Base-by-base conservation (phyloP, 495 filamentous ascomycete genomes). In the Podospora conica region DNA sequence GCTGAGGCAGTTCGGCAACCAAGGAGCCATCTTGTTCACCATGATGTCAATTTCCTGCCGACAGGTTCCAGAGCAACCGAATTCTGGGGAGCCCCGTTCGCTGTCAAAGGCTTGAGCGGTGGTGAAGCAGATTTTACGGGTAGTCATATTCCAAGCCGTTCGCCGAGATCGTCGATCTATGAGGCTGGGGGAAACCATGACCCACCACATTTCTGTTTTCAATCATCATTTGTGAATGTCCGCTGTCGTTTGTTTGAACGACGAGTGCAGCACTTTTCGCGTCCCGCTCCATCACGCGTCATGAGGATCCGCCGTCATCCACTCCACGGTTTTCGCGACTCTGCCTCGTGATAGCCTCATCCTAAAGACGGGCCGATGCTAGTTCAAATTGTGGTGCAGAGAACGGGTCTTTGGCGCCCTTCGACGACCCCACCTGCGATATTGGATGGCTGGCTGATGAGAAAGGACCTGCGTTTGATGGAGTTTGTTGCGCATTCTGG, bases 11-110 rank as follows among this genome's bases (percentile, higher is more conserved):
- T 85, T 92, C 90, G 90, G 89, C 90, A 83, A 78, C 73, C 77
- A 91, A 84, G 91, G 92, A 93, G 91, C 88, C 91, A 91, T 79
- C 76, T 73, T 66, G 61, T 69, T 75, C 68, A 78, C 75, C 77
- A 84, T 92, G 88, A 86, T 91, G 89, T 89, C 85, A 88, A 88
- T 92, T 83, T 91, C 92, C 89, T 83, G 88, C 91, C 90, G 90
- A 96, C 92, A 93, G 88, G 87, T 94, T 87, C 89, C 73, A 96
- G 88, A 96, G 74, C 73, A 85, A 95, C 82, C 73, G 75, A 70
- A 73, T 61, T 80, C 74, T 71, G 76, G 73, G 71, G 76, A 78
- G 74, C 78, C 85, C 89, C 88, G 88, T 84, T 93, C 88, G 88
- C 85, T 80, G 75, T 80, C 68, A 75, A 74, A 76, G 71, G 78